A percentile compares a stretch with the other conserved stretches of the same genome.
Evolutionary conservation across 495 filamentous ascomycete genomes (phyloP).

Genomic region (Neurospora terricola): DNA sequence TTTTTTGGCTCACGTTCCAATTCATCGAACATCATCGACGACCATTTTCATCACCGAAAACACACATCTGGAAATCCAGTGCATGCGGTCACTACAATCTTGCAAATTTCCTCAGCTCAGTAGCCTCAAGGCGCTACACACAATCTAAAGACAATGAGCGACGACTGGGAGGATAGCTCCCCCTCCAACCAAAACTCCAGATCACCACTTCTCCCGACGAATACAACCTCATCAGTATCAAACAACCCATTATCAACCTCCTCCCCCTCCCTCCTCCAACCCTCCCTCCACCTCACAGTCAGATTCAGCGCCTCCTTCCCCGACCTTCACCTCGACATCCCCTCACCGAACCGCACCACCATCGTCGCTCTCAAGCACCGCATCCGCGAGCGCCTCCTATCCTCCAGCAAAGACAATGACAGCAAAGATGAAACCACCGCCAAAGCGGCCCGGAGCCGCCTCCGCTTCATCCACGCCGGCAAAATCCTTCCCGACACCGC

Average conservation of each 20-base stretch:
- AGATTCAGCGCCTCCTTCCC: conserved; percentile 80
- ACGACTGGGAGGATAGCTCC: not conserved
- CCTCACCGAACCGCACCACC: conserved; percentile 55
- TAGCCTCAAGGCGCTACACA: not conserved
- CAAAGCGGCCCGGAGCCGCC: conserved; percentile 40
- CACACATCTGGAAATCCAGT: not conserved
- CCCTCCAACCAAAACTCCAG: conserved; percentile 1
- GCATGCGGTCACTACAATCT: not conserved
- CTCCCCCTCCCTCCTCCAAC: conserved; percentile 40
- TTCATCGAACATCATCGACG: not conserved
- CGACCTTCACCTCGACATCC: conserved; percentile 71
- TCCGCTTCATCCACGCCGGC: conserved; percentile 82
- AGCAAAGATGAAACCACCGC: conserved; percentile 30
- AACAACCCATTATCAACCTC: conserved; percentile 18
- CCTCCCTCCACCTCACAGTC: conserved; percentile 62
- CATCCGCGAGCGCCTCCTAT: conserved; percentile 60
- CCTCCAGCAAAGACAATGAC: conserved; percentile 1
- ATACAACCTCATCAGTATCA: conserved; percentile 1
- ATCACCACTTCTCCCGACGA: conserved; percentile 1
- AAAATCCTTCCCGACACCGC: conserved; percentile 66
- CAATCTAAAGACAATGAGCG: not conserved
- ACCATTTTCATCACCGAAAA: not conserved
- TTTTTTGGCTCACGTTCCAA: not conserved
- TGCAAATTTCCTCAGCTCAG: not conserved
- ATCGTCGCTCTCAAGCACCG: conserved; percentile 67